Conservation (phyloP, 108 stramenopile species). For the Nannochloropsis granulata region DNA sequence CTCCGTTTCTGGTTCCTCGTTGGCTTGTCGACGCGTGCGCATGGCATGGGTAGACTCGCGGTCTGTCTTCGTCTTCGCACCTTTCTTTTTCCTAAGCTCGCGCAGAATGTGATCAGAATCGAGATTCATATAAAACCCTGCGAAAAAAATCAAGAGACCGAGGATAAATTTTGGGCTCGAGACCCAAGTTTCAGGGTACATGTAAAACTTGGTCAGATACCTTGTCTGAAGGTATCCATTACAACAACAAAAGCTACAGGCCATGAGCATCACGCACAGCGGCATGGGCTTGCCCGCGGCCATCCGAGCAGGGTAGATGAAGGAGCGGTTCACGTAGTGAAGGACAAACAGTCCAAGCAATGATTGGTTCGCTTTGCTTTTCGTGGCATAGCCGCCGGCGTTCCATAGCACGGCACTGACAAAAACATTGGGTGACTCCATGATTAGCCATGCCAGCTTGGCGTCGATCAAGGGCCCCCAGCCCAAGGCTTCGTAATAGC, state of each 20-base stretch:
- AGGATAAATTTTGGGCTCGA: conserved; percentile 23
- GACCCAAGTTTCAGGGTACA: conserved; percentile 13
- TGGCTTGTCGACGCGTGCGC: not conserved
- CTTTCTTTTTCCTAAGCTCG: conserved; percentile 42
- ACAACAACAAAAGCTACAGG: conserved; percentile 36
- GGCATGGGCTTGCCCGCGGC: conserved; percentile 48
- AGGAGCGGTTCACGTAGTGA: conserved; percentile 68
- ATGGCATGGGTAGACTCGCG: not conserved
- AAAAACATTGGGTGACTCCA: conserved; percentile 15
- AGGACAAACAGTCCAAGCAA: conserved; percentile 51
- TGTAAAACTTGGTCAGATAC: not conserved
- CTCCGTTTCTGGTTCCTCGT: not conserved
- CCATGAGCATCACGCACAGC: conserved; percentile 42
- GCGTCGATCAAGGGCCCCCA: conserved; percentile 5
- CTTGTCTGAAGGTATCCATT: conserved; percentile 63
- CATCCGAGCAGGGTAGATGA: conserved; percentile 64
- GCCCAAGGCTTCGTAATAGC: not conserved
- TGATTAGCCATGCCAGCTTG: conserved; percentile 10
- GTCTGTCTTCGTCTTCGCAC: not conserved
- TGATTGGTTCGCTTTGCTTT: conserved; percentile 31
- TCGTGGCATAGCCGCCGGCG: not conserved
- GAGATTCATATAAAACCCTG: conserved; percentile 51
- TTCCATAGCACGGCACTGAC: not conserved
- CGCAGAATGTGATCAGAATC: conserved; percentile 55
- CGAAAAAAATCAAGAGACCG: conserved; percentile 42